Conservation (phyloP, 768 basidiomycete species). For the Clavulina sp. region DNA sequence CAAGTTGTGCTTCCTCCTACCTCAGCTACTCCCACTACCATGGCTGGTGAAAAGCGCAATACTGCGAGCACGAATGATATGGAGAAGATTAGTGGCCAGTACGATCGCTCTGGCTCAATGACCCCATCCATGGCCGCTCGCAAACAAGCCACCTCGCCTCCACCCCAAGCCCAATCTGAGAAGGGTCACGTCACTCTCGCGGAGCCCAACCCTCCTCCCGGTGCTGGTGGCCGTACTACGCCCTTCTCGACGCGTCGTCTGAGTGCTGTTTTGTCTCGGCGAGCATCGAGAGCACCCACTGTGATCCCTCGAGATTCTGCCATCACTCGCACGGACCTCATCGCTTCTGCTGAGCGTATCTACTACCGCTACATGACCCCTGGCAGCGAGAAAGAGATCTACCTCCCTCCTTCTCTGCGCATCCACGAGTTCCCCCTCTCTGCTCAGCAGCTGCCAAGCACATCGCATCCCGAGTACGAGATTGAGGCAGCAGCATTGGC, state of each 20-base stretch:
- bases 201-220: constrained; percentile 2
- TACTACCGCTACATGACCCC: constrained; percentile 85
- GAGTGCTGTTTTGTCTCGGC: constrained; percentile 8
- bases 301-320: constrained; percentile 83
- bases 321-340: constrained; percentile 75
- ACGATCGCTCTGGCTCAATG: constrained; percentile 19
- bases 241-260: constrained; percentile 11
- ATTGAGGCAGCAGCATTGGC: constrained; percentile 63
- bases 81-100: constrained; percentile 41
- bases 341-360: constrained; percentile 90
- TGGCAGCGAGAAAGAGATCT: constrained; percentile 91
- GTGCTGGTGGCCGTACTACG: constrained; percentile 7
- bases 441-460: constrained; percentile 51
- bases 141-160: constrained; percentile 26
- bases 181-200: constrained; percentile 2
- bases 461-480: constrained; percentile 22
- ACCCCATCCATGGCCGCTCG: constrained; percentile 30
- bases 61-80: constrained; percentile 26
- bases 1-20: constrained; percentile 60
- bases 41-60: constrained; percentile 42
- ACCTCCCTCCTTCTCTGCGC: constrained; percentile 83
- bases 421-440: constrained; percentile 80
- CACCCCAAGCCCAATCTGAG: constrained; percentile 46
- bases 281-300: constrained; percentile 46
- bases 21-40: constrained; percentile 71